phyloP scores from a whole-genome alignment of 2,329 filamentous ascomycete species.

The Colletotrichum sp. region DNA sequence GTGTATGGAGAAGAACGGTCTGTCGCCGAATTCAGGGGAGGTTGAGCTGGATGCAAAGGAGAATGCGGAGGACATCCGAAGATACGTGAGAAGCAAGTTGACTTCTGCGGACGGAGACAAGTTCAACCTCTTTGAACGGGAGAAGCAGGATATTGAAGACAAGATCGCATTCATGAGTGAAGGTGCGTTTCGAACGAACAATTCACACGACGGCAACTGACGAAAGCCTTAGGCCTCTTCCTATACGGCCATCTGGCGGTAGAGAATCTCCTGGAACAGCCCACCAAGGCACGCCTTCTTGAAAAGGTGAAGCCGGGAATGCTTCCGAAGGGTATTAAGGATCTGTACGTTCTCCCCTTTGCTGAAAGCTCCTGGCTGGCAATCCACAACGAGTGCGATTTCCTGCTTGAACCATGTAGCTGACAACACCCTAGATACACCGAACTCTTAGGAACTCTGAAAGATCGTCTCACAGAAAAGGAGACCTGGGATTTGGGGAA shows the following conservation, averaged over 20 bases:
- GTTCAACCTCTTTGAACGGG: not conserved
- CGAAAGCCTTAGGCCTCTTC: not conserved
- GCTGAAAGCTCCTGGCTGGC: too few species aligned
- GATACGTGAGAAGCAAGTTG: not conserved
- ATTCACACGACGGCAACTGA: not conserved
- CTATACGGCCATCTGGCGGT: slow-evolving; percentile 34
- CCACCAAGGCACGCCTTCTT: slow-evolving; percentile 21
- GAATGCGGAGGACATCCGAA: slow-evolving; percentile 8
- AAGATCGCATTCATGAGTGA: slow-evolving; percentile 7
- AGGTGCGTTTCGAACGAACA: not conserved
- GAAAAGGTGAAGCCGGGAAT: slow-evolving; percentile 22
- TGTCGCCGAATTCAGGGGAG: slow-evolving; percentile 28
- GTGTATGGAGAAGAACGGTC: slow-evolving; percentile 20
- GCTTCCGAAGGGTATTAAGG: slow-evolving; percentile 5
- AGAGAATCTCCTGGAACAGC: slow-evolving; percentile 29
- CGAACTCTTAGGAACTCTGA: slow-evolving; percentile 25
- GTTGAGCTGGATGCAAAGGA: slow-evolving; percentile 29
- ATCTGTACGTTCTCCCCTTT: not conserved
- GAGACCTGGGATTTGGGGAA: slow-evolving; percentile 27
- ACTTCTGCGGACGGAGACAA: rapidly evolving
- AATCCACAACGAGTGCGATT: too few species aligned
- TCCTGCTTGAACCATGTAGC: too few species aligned
- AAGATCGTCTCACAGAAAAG: not conserved
- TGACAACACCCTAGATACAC: slow-evolving; percentile 27
- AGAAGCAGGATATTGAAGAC: not conserved